Conservation (phyloP, 1,284 basidiomycete species). For the Xerocomus amazonicus region DNA sequence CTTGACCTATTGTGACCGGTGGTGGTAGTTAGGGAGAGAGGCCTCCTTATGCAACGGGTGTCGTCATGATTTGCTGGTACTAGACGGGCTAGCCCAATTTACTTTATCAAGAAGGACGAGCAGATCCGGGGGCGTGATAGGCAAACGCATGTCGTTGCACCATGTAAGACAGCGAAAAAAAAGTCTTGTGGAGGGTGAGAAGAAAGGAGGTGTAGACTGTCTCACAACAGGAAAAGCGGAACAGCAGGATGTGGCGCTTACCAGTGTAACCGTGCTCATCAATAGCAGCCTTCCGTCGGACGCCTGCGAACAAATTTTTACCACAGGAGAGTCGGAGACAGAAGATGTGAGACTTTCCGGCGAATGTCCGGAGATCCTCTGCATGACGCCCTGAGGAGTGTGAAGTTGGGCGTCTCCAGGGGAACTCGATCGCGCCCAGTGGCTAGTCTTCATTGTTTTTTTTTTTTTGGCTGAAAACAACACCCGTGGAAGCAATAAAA, state of each 20-base stretch:
- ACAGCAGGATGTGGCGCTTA: too few species aligned
- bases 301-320: background rate
- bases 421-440: background rate
- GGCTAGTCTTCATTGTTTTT: background rate
- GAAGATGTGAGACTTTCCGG: background rate
- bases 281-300: background rate
- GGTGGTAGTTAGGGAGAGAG: background rate
- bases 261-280: too few species aligned
- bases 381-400: background rate
- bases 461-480: background rate
- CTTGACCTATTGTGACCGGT: background rate
- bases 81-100: background rate
- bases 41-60: background rate
- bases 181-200: background rate
- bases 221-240: too few species aligned
- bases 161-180: background rate
- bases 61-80: background rate
- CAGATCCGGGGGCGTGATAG: background rate
- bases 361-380: background rate
- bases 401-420: background rate
- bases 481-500: slow-evolving; percentile 7
- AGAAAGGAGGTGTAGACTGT: too few species aligned
- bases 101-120: background rate
- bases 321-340: background rate
- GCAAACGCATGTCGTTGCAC: background rate